These are phyloP conservation scores for Ogataea pignaliae DNA, from an alignment of 805 yeast species.

Conservation along the genomic window DNA sequence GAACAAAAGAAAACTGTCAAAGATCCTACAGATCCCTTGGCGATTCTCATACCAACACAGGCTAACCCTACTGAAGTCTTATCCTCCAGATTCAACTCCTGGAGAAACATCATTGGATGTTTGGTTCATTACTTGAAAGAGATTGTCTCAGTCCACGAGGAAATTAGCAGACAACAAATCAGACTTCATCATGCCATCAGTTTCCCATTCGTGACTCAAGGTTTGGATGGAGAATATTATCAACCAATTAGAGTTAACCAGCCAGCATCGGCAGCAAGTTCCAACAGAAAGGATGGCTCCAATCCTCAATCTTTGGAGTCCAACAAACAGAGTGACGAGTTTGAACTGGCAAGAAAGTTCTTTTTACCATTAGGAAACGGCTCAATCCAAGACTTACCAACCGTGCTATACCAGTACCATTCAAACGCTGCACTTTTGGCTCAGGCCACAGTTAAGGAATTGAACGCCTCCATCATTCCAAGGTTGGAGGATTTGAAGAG, in stretches of 20 bases:
- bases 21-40: conserved; percentile 47
- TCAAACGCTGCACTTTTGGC: conserved; percentile 56
- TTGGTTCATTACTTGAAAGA: conserved; percentile 73
- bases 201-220: conserved; percentile 45
- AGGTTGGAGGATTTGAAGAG: conserved; percentile 63
- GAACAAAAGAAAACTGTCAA: conserved; percentile 17
- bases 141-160: conserved; percentile 82
- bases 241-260: conserved; percentile 31
- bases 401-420: conserved; percentile 51
- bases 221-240: conserved; percentile 35
- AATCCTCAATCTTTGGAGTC: conserved; percentile 4
- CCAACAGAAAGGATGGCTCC: conserved; percentile 14
- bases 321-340: conserved; percentile 28
- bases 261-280: conserved; percentile 3
- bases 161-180: conserved; percentile 75
- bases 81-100: conserved; percentile 77
- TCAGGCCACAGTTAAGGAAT: conserved; percentile 52
- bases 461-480: conserved; percentile 58
- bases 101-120: conserved; percentile 78
- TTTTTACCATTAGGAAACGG: conserved; percentile 77
- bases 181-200: conserved; percentile 75
- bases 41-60: conserved; percentile 47
- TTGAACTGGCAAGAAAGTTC: conserved; percentile 37
- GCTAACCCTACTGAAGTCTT: conserved; percentile 84
- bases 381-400: conserved; percentile 80